Conservation (phyloP, 495 filamentous ascomycete genomes). For the Baudoinia panamericana region DNA sequence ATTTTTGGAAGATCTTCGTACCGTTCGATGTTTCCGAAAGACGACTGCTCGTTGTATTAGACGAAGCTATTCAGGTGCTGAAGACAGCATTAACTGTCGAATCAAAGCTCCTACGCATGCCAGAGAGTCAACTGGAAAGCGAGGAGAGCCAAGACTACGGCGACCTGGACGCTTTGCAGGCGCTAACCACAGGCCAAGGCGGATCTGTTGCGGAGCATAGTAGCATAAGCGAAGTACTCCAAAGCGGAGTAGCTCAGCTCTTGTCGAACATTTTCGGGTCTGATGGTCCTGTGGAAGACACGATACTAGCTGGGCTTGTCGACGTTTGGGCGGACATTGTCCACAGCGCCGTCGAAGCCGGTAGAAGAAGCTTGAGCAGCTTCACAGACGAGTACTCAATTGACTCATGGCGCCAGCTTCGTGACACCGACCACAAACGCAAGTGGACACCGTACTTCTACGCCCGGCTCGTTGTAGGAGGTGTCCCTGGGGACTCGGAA, state of each 20-base stretch:
- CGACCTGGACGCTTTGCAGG: constrained; percentile 46
- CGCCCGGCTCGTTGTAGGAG: constrained; percentile 31
- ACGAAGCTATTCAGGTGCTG: constrained; percentile 33
- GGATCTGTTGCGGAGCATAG: constrained; percentile 25
- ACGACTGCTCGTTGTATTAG: constrained; percentile 28
- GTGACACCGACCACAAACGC: constrained; percentile 49
- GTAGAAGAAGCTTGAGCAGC: constrained; percentile 40
- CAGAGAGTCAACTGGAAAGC: constrained; percentile 19
- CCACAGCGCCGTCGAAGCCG: constrained; percentile 23
- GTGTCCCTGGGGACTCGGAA: neutral
- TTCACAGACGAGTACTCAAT: constrained; percentile 44
- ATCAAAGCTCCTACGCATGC: neutral
- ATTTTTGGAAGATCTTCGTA: constrained; percentile 28
- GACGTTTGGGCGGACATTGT: constrained; percentile 29
- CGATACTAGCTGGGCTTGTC: constrained; percentile 36
- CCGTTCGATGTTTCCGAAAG: constrained; percentile 32
- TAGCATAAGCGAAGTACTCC: constrained; percentile 31
- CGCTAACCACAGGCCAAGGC: constrained; percentile 17
- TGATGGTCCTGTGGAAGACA: constrained; percentile 45
- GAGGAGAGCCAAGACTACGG: constrained; percentile 70
- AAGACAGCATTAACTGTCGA: constrained; percentile 23
- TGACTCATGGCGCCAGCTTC: constrained; percentile 49
- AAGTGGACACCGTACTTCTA: constrained; percentile 53
- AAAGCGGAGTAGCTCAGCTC: constrained; percentile 41
- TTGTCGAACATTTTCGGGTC: constrained; percentile 59